A percentile compares a stretch with the other conserved stretches of the same genome.
These are phyloP conservation scores for Spatholobus suberectus DNA, from an alignment of 306 rosid genomes.

Conservation along the genomic window DNA sequence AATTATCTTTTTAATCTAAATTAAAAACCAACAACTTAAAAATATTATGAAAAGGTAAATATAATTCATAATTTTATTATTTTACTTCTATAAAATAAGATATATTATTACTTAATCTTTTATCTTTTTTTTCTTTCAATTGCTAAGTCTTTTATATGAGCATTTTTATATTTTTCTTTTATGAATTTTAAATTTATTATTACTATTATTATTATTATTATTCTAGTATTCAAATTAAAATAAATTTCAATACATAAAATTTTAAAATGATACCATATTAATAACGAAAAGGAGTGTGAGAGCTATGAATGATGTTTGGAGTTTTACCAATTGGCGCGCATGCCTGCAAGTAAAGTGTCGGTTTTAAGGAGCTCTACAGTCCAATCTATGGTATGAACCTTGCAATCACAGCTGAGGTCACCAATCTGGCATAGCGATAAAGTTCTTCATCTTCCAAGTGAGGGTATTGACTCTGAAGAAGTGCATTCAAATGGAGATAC, in stretches of 20 bases:
- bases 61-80: not conserved
- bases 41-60: not conserved
- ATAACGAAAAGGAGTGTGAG: not conserved
- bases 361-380: constrained; percentile 72
- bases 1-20: not conserved
- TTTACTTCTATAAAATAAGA: not conserved
- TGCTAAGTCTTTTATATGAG: not conserved
- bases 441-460: constrained; percentile 52
- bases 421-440: constrained; percentile 62
- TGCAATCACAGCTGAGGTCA: constrained; percentile 71
- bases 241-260: not conserved
- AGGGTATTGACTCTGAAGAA: constrained; percentile 44
- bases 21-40: not conserved
- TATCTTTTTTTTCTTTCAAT: too few relatives aligned
- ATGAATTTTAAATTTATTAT: too few relatives aligned
- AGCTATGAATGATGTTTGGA: not conserved
- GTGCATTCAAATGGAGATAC: not conserved
- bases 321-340: constrained; percentile 57
- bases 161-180: too few relatives aligned
- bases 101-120: too few relatives aligned
- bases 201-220: too few relatives aligned
- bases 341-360: constrained; percentile 60
- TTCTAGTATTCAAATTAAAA: too few relatives aligned
- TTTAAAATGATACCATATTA: not conserved
- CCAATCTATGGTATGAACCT: constrained; percentile 71